Evolutionary conservation across 2,329 filamentous ascomycete genomes (phyloP).

Genomic region (Pseudogymnoascus sp.): DNA sequence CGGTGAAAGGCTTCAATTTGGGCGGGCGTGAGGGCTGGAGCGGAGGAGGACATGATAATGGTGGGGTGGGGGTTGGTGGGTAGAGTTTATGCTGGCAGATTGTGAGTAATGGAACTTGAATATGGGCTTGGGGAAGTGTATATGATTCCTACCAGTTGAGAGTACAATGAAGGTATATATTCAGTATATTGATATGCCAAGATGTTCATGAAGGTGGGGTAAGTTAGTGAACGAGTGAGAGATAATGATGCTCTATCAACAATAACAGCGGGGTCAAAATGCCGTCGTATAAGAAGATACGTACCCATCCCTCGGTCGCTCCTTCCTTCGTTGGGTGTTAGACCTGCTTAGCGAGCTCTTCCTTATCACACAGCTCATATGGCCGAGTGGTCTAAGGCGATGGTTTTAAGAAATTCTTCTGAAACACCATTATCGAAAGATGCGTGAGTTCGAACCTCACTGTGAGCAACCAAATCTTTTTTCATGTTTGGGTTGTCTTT

Average conservation of each 20-base stretch:
- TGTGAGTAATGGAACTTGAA: not conserved
- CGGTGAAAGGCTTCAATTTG: conserved; percentile 67
- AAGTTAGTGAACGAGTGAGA: not conserved
- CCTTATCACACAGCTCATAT: conserved; percentile 11
- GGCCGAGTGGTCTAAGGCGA: conserved; percentile 16
- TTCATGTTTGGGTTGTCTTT: conserved; percentile 15
- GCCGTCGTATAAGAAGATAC: not conserved
- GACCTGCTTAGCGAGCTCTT: not conserved
- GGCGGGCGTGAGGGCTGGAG: conserved; percentile 55
- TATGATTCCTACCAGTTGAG: not conserved
- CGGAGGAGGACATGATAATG: not conserved
- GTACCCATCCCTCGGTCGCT: not conserved
- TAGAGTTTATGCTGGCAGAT: not conserved
- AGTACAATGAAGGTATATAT: not conserved
- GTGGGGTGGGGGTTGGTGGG: not conserved
- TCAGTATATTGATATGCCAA: not conserved
- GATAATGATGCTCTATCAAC: not conserved
- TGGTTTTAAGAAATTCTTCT: conserved; percentile 11
- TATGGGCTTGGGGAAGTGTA: not conserved
- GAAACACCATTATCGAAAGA: conserved; percentile 27
- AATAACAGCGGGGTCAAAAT: not conserved
- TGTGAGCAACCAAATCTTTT: conserved; percentile 16
- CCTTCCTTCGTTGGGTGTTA: not conserved
- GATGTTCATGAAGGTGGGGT: not conserved
- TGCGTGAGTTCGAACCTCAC: conserved; percentile 29